Evolutionary conservation across 176 grass and related monocot genomes (phyloP).

Genomic region (Avena insularis): DNA sequence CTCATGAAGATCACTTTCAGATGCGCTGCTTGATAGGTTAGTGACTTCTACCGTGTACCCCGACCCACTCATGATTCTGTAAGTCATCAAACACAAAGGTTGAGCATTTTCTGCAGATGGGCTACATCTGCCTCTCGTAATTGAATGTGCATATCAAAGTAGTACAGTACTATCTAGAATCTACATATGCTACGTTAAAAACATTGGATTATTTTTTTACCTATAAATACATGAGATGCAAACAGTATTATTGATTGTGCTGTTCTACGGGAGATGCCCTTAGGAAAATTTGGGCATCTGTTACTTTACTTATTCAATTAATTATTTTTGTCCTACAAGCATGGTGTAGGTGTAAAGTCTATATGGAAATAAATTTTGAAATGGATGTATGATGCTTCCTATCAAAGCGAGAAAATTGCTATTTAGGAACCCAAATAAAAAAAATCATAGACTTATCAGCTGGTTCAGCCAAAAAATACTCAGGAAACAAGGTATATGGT

Average conservation of each 20-base stretch:
- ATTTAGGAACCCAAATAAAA: slow-evolving; percentile 13
- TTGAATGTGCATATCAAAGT: not conserved
- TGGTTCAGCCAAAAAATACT: not conserved
- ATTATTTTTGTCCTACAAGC: slow-evolving; percentile 5
- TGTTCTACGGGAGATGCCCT: not conserved
- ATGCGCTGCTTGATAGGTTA: slow-evolving; percentile 75
- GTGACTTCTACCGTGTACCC: slow-evolving; percentile 89
- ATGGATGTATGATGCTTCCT: slow-evolving; percentile 17
- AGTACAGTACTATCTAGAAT: not conserved
- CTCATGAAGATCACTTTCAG: slow-evolving; percentile 77
- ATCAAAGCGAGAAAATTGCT: not conserved
- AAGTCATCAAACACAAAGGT: slow-evolving; percentile 38
- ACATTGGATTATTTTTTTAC: not conserved
- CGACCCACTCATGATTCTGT: slow-evolving; percentile 71
- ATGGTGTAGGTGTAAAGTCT: slow-evolving; percentile 36
- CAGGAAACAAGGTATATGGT: not conserved
- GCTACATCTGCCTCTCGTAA: not conserved
- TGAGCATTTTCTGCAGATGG: slow-evolving; percentile 27
- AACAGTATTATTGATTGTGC: not conserved
- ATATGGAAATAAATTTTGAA: slow-evolving; percentile 30
- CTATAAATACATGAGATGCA: not conserved
- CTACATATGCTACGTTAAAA: not conserved
- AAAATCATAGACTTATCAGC: not conserved
- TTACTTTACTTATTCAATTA: not conserved
- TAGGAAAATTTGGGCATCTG: not conserved